These are phyloP conservation scores for Ascoidea asiatica DNA, from an alignment of 805 yeast genomes.

Conservation along the genomic window DNA sequence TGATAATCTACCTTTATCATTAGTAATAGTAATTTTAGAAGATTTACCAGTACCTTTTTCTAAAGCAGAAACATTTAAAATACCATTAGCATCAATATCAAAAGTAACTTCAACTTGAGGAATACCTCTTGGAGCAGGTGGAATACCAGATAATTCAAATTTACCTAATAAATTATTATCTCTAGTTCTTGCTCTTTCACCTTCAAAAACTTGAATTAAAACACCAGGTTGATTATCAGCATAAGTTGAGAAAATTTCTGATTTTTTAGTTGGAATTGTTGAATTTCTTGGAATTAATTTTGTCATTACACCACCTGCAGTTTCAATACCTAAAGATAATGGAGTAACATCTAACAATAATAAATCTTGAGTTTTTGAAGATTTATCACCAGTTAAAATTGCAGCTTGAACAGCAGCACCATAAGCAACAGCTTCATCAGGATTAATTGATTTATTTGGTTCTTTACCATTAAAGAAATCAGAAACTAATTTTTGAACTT, in stretches of 20 bases:
- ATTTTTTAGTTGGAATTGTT: constrained; percentile 96
- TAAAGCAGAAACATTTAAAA: constrained; percentile 88
- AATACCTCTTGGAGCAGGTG: constrained; percentile 98
- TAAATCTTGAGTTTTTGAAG: constrained; percentile 95
- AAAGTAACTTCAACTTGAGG: constrained; percentile 97
- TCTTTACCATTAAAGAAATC: constrained; percentile 98
- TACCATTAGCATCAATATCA: constrained; percentile 95
- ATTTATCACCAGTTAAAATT: constrained; percentile 91
- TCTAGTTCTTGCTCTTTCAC: constrained; percentile 94
- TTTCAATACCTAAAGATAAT: constrained; percentile 95
- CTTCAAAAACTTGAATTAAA: constrained; percentile 65
- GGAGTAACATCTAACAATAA: constrained; percentile 98
- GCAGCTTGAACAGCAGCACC: constrained; percentile 99
- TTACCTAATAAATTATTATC: constrained; percentile 96
- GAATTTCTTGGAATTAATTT: constrained; percentile 98
- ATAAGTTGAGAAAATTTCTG: constrained; percentile 94
- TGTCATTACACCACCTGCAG: constrained; percentile 99
- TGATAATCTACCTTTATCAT: constrained; percentile 96
- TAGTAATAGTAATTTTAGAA: constrained; percentile 93
- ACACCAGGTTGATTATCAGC: constrained; percentile 99
- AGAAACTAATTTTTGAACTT: constrained; percentile 90
- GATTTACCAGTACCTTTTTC: constrained; percentile 99
- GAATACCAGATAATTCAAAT: constrained; percentile 91
- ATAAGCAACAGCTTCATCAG: constrained; percentile 98
- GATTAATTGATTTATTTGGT: constrained; percentile 96